Evolutionary conservation across 495 filamentous ascomycete species (phyloP), one percentile per base, ranked within the genome.

Genomic region (Pseudoneurospora amorphoporcata): DNA sequence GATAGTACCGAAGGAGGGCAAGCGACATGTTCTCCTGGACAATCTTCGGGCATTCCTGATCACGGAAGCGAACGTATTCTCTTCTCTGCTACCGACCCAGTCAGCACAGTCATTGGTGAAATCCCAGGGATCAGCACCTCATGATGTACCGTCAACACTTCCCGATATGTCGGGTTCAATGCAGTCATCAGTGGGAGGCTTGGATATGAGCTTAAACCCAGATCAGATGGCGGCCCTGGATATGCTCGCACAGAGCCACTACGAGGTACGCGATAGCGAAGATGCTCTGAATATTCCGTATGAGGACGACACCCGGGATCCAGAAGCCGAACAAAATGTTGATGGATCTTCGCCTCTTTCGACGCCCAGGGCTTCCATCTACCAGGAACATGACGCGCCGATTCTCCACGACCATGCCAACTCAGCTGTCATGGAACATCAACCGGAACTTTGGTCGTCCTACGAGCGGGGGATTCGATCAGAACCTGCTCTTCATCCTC

Each of bases 1-100:
- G 3, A 74, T 81, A 32, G 72, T 79, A 0, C 81, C 78, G 69
- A 88, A 86, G 76, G 84, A 87, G 68, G 90, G 91, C 43, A 93
- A 90, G 77, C 85, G 92, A 68, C 86, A 87, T 40, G 82, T 95
- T 37, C 86, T 84, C 17, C 79, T 95, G 32, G 83, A 83, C 40
- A 87, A 87, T 70, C 89, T 94, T 71, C 85, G 88, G 41, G 85
- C 88, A 7, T 86, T 87, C 61, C 82, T 95, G 43, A 88, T 93
- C 43, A 91, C 92, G 17, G 91, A 94, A 70, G 87, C 91, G 17
- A 85, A 88, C 53, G 84, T 94, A 0, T 94, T 94, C 74, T 89
- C 91, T 9, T 88, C 87, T 7, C 83, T 92, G 72, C 82, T 86
- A 19, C 85, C 85, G 19, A 90, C 90, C 19, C 85, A 88, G 3